Conservation (phyloP, 345 rosid genomes). For the Anacardium occidentale region DNA sequence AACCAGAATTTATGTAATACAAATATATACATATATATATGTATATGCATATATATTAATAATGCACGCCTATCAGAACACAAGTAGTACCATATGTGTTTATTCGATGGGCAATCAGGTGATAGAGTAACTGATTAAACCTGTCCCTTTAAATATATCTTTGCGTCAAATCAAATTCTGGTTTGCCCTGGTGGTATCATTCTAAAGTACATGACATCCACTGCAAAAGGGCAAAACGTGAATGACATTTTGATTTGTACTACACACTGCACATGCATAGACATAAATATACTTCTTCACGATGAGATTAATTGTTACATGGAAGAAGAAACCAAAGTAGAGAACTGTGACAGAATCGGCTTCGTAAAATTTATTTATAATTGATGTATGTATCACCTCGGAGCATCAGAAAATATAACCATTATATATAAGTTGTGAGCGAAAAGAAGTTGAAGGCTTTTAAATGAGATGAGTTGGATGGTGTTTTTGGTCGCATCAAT, state of each 20-base stretch:
- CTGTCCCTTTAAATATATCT: not conserved
- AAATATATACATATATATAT: no score
- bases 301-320: no score
- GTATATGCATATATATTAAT: no score
- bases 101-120: constrained; percentile 17
- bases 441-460: not conserved
- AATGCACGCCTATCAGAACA: no score
- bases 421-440: not conserved
- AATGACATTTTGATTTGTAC: not conserved
- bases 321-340: no score
- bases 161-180: not conserved
- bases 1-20: no score
- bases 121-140: constrained; percentile 1
- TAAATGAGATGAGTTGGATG: not conserved
- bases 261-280: not conserved
- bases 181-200: not conserved
- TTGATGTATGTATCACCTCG: no score
- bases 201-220: not conserved
- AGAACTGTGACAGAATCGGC: no score
- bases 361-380: no score
- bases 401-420: not conserved
- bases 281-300: no score
- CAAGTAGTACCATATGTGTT: not conserved
- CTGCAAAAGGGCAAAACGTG: not conserved
- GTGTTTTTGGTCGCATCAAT: not conserved